A percentile compares a stretch with the other conserved stretches of the same genome.
Conservation (phyloP, 2,329 filamentous ascomycete species). For the Aspergillus nomiae region DNA sequence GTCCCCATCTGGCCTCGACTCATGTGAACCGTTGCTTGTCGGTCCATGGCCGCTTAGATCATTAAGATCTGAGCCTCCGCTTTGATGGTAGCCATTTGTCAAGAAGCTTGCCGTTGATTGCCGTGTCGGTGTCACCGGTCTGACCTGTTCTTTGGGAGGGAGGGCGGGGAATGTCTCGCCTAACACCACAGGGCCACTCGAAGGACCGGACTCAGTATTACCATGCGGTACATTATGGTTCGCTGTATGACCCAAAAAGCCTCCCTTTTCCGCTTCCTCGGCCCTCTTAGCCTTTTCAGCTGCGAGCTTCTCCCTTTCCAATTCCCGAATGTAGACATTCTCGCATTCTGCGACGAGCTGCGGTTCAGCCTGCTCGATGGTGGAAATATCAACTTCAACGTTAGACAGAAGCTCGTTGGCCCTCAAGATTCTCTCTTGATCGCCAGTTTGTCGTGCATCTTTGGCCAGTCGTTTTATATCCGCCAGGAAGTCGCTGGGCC, state of each 20-base stretch:
- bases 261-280: constrained; percentile 43
- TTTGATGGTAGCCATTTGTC: constrained; percentile 60
- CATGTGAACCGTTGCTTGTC: constrained; percentile 60
- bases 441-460: constrained; percentile 80
- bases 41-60: constrained; percentile 36
- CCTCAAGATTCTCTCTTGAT: constrained; percentile 78
- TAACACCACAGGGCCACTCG: constrained; percentile 58
- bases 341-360: constrained; percentile 73
- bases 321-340: constrained; percentile 72
- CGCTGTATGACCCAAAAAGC: constrained; percentile 47
- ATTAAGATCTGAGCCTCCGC: constrained; percentile 43
- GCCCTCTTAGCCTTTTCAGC: constrained; percentile 55
- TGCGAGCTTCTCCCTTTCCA: constrained; percentile 66
- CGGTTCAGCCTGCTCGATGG: constrained; percentile 68
- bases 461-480: constrained; percentile 84
- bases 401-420: constrained; percentile 91
- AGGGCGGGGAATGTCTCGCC: constrained; percentile 65
- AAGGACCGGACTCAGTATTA: constrained; percentile 54
- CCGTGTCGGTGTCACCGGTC: constrained; percentile 59
- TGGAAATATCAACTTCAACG: constrained; percentile 87
- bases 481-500: constrained; percentile 82
- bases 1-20: constrained; percentile 44
- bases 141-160: constrained; percentile 49
- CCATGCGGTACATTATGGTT: constrained; percentile 54
- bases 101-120: constrained; percentile 48